Evolutionary conservation across 2,329 filamentous ascomycete genomes (phyloP).

Genomic region (Rhynchosporium secalis): DNA sequence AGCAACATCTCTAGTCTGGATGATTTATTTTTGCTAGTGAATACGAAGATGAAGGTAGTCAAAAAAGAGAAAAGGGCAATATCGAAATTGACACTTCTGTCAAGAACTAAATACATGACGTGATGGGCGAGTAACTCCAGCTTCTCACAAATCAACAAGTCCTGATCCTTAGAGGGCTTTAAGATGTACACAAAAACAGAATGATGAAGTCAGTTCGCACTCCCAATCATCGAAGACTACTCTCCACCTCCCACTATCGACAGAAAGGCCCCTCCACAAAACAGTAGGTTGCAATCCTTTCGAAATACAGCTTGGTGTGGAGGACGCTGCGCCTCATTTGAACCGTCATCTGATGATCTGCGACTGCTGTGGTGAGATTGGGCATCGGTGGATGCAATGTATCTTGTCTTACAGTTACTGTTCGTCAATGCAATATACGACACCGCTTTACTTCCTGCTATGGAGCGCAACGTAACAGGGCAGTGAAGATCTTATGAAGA

Average conservation of each 20-base stretch:
- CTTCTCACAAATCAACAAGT: not conserved
- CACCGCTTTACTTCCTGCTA: not conserved
- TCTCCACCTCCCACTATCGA: not conserved
- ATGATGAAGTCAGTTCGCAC: not conserved
- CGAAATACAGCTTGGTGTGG: not conserved
- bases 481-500: not conserved
- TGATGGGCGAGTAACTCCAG: not conserved
- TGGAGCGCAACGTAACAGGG: not conserved
- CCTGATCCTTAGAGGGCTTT: not conserved
- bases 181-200: not conserved
- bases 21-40: too few species aligned
- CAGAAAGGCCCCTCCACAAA: too few species aligned
- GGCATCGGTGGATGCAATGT: conserved; percentile 3
- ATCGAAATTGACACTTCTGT: too few species aligned
- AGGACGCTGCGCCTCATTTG: not conserved
- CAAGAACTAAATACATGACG: too few species aligned
- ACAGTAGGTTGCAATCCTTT: not conserved
- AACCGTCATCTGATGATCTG: conserved; percentile 2
- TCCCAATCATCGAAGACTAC: not conserved
- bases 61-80: too few species aligned
- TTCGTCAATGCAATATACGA: not conserved
- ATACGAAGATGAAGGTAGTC: too few species aligned
- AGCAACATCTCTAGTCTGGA: too few species aligned
- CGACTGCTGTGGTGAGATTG: not conserved
- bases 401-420: not conserved